These are phyloP conservation scores for Xylaria multiplex DNA, from an alignment of 2,329 filamentous ascomycete species.

Conservation along the genomic window DNA sequence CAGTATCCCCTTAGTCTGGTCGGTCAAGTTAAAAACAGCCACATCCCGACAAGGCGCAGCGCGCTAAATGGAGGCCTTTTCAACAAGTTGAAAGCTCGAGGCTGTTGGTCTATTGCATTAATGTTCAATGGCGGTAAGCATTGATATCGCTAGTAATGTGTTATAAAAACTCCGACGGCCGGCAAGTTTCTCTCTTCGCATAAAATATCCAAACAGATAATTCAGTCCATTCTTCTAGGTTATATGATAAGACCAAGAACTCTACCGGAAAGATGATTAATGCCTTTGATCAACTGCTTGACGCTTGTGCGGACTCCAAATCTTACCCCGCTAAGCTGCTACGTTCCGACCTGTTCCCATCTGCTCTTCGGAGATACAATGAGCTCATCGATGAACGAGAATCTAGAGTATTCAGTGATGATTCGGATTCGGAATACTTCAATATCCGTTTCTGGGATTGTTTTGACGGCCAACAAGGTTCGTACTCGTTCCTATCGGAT, in stretches of 20 bases:
- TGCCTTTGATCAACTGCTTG: constrained; percentile 3
- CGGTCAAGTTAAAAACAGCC: background rate
- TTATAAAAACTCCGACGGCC: background rate
- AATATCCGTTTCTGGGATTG: constrained; percentile 19
- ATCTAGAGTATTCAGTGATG: constrained; percentile 1
- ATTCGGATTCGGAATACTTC: background rate
- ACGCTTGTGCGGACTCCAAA: background rate
- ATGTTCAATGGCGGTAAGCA: background rate
- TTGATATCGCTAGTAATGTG: background rate
- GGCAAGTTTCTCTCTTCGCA: background rate
- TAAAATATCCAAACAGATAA: background rate
- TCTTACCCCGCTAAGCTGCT: constrained; percentile 22
- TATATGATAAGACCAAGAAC: background rate
- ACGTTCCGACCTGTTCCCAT: background rate
- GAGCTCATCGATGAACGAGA: constrained; percentile 15
- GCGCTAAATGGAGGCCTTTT: too few relatives aligned
- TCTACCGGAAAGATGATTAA: background rate
- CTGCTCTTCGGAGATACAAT: constrained; percentile 5
- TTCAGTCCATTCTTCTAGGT: background rate
- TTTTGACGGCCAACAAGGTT: background rate
- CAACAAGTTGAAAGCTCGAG: background rate
- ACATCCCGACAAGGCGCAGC: background rate
- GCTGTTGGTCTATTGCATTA: background rate
- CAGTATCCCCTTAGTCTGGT: background rate
- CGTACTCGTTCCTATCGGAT: background rate